These are phyloP conservation scores for Coniochaeta ligniaria DNA, from an alignment of 2,329 filamentous ascomycete genomes.

Conservation along the genomic window DNA sequence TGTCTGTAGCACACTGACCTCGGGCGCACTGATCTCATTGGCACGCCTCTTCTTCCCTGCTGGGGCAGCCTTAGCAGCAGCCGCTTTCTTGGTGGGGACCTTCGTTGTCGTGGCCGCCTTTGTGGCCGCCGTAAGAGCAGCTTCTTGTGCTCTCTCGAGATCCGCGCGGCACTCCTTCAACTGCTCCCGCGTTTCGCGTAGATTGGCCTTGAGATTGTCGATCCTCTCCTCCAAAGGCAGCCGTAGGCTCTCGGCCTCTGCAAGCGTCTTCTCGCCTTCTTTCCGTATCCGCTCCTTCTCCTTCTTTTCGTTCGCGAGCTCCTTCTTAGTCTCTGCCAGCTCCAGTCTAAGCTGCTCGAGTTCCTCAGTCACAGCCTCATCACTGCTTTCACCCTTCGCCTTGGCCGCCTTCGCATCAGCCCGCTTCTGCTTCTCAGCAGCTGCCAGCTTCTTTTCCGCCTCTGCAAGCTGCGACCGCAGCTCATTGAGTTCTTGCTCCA, in stretches of 20 bases:
- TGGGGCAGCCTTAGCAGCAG: constrained; percentile 21
- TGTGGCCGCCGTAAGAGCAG: constrained; percentile 25
- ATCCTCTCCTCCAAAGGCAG: constrained; percentile 64
- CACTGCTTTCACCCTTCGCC: constrained; percentile 1
- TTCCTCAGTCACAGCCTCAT: constrained; percentile 15
- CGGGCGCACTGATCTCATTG: constrained; percentile 36
- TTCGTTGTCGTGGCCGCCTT: constrained; percentile 14
- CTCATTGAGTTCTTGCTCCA: constrained; percentile 17
- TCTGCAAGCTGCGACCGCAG: constrained; percentile 13
- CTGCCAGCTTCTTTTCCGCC: constrained; percentile 16
- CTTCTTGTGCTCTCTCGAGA: constrained; percentile 28
- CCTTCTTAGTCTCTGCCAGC: constrained; percentile 13
- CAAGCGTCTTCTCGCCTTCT: constrained; percentile 44
- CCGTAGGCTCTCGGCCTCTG: constrained; percentile 55
- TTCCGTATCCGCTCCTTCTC: constrained; percentile 38
- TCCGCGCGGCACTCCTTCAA: constrained; percentile 55
- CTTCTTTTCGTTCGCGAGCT: constrained; percentile 30
- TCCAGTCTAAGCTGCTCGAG: constrained; percentile 15
- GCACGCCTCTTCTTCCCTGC: constrained; percentile 36
- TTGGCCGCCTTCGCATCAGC: constrained; percentile 11
- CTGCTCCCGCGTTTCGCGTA: constrained; percentile 63
- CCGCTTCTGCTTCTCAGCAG: constrained; percentile 15
- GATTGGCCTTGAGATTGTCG: constrained; percentile 60
- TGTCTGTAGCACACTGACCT: constrained; percentile 38
- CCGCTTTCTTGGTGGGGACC: constrained; percentile 21